These are phyloP conservation scores for Aphanomyces astaci DNA, from an alignment of 352 stramenopile species.

Conservation along the genomic window DNA sequence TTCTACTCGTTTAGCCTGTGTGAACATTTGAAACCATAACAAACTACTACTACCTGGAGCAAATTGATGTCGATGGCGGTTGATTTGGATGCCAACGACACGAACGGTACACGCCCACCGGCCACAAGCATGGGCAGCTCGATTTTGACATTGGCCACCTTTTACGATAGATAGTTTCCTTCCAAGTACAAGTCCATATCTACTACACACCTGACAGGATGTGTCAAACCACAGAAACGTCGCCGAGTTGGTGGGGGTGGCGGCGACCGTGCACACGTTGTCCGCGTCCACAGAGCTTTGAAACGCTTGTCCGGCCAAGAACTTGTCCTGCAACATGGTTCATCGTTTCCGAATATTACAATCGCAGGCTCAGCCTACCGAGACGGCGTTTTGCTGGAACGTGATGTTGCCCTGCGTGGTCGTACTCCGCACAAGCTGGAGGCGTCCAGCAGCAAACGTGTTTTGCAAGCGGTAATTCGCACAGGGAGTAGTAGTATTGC, in stretches of 20 bases:
- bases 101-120: slow-evolving; percentile 26
- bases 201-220: slow-evolving; percentile 47
- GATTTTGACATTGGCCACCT: slow-evolving; percentile 25
- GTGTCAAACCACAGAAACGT: slow-evolving; percentile 57
- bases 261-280: not conserved
- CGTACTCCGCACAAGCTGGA: not conserved
- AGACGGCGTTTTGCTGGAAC: slow-evolving; percentile 16
- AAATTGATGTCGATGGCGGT: slow-evolving; percentile 42
- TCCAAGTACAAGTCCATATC: not conserved
- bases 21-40: not conserved
- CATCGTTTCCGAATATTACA: not conserved
- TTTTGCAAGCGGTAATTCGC: not conserved
- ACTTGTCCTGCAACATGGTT: slow-evolving; percentile 19
- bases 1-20: not conserved
- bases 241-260: slow-evolving; percentile 31
- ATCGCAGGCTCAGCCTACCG: not conserved
- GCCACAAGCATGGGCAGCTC: slow-evolving; percentile 32
- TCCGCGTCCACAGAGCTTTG: not conserved
- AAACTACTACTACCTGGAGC: slow-evolving; percentile 12
- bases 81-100: slow-evolving; percentile 37
- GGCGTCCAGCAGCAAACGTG: not conserved
- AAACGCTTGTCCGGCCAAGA: not conserved
- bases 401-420: not conserved
- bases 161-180: slow-evolving; percentile 31
- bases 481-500: not conserved